Percentiles rank a stretch among this genome's conserved stretches.
Evolutionary conservation across 805 yeast genomes (phyloP).

Genomic region (Yarrowia deformans): DNA sequence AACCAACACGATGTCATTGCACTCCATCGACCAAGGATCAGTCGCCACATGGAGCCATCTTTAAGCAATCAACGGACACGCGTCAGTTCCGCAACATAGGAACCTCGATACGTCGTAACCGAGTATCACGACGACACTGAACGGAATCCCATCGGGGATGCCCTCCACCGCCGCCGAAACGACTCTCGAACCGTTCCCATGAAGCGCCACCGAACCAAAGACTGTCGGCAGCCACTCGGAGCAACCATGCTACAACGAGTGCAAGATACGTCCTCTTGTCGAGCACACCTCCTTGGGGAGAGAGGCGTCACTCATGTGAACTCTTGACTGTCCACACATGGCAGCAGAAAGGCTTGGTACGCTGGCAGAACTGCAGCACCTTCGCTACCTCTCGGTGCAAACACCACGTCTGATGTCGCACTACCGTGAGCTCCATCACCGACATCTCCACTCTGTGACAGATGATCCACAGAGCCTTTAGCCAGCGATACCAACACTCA

Average conservation of each 20-base stretch:
- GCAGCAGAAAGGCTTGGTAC: background rate
- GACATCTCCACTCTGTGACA: background rate
- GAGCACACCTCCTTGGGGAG: background rate
- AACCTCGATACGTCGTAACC: slow-evolving; percentile 1
- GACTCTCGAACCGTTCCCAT: slow-evolving; percentile 3
- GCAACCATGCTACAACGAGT: slow-evolving; percentile 4
- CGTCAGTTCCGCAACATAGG: background rate
- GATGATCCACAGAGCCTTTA: background rate
- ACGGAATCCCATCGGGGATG: background rate
- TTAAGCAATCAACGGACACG: background rate
- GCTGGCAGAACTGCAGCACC: background rate
- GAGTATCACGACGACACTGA: background rate
- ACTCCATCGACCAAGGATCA: background rate
- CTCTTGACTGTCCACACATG: slow-evolving; percentile 1
- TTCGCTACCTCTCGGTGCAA: background rate
- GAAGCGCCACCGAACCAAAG: background rate
- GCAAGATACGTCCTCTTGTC: background rate
- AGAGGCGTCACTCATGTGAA: background rate
- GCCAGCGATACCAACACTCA: slow-evolving; percentile 1
- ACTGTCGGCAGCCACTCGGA: slow-evolving; percentile 2
- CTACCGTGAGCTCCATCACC: slow-evolving; percentile 7
- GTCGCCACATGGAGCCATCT: background rate
- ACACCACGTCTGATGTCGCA: slow-evolving; percentile 11
- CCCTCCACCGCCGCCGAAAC: slow-evolving; percentile 1
- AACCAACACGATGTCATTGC: background rate